phyloP scores from a whole-genome alignment of 2,329 filamentous ascomycete genomes.

The Dactylonectria macrodidyma region DNA sequence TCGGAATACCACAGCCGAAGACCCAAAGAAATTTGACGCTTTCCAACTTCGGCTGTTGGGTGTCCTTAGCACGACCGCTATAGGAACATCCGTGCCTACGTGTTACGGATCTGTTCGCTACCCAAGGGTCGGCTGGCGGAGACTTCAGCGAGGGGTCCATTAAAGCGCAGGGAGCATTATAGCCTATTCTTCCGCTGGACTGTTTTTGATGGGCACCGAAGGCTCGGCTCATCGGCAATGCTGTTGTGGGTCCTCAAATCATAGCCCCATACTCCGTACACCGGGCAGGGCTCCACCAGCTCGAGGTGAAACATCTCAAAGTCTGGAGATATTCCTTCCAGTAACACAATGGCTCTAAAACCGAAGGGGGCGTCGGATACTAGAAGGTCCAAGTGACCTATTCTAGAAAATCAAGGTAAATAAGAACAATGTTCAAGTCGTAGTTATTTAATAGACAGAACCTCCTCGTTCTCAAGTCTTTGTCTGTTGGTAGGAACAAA shows the following conservation, averaged over 20 bases:
- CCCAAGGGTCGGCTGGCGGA: slow-evolving; percentile 3
- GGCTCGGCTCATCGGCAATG: slow-evolving; percentile 8
- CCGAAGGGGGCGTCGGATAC: slow-evolving; percentile 1
- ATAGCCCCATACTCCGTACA: not conserved
- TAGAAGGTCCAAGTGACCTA: slow-evolving; percentile 4
- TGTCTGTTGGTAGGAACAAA: slow-evolving; percentile 1
- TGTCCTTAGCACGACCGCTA: not conserved
- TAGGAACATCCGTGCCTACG: slow-evolving; percentile 5
- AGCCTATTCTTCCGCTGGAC: slow-evolving; percentile 2
- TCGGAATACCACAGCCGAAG: slow-evolving; percentile 10
- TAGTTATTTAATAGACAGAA: slow-evolving; percentile 9
- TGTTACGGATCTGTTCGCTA: slow-evolving; percentile 5
- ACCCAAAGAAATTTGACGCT: slow-evolving; percentile 7
- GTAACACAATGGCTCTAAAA: slow-evolving; percentile 5
- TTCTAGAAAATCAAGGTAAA: slow-evolving; percentile 1
- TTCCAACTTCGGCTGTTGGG: slow-evolving; percentile 3
- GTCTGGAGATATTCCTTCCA: slow-evolving; percentile 4
- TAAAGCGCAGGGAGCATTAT: slow-evolving; percentile 8
- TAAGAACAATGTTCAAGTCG: slow-evolving; percentile 5
- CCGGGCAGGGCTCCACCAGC: slow-evolving; percentile 4
- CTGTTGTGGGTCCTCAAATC: slow-evolving; percentile 4
- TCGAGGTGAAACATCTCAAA: slow-evolving; percentile 5
- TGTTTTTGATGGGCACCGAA: slow-evolving; percentile 1
- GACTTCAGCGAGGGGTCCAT: slow-evolving; percentile 3
- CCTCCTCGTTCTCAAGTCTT: slow-evolving; percentile 1